These are phyloP conservation scores for Umbellularia californica DNA, from an alignment of 164 flowering plant genomes.

Conservation along the genomic window DNA sequence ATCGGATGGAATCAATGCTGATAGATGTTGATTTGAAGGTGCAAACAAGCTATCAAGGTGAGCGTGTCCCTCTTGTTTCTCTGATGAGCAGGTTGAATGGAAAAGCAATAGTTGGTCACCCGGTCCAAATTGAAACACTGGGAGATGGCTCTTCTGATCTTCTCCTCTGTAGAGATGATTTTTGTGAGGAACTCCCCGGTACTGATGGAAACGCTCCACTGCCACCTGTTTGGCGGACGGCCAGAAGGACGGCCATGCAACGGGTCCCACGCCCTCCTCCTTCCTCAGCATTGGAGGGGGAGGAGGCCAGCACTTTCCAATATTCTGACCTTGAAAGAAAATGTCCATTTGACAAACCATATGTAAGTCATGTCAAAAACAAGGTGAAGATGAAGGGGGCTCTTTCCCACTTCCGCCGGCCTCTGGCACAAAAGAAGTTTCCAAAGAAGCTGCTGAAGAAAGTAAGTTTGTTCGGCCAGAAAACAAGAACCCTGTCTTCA, in stretches of 20 bases:
- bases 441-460: constrained; percentile 50
- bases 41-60: constrained; percentile 56
- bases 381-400: constrained; percentile 23
- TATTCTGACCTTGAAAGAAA: constrained; percentile 35
- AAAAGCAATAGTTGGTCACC: constrained; percentile 82
- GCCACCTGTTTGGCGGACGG: constrained; percentile 83
- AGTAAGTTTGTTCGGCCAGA: constrained; percentile 52
- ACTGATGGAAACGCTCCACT: constrained; percentile 40
- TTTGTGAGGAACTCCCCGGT: constrained; percentile 19
- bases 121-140: constrained; percentile 58
- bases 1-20: constrained; percentile 36
- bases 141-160: constrained; percentile 52
- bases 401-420: constrained; percentile 21
- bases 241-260: constrained; percentile 72
- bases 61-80: constrained; percentile 77
- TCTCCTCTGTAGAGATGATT: constrained; percentile 30
- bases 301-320: constrained; percentile 32
- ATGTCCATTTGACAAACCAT: constrained; percentile 23
- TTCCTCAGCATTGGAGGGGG: constrained; percentile 38
- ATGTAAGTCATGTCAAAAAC: constrained; percentile 21
- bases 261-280: constrained; percentile 67
- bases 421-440: constrained; percentile 32
- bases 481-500: constrained; percentile 78
- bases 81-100: constrained; percentile 75
- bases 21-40: constrained; percentile 79